Conservation (phyloP, 2,329 filamentous ascomycete species). For the Exophiala sideris region DNA sequence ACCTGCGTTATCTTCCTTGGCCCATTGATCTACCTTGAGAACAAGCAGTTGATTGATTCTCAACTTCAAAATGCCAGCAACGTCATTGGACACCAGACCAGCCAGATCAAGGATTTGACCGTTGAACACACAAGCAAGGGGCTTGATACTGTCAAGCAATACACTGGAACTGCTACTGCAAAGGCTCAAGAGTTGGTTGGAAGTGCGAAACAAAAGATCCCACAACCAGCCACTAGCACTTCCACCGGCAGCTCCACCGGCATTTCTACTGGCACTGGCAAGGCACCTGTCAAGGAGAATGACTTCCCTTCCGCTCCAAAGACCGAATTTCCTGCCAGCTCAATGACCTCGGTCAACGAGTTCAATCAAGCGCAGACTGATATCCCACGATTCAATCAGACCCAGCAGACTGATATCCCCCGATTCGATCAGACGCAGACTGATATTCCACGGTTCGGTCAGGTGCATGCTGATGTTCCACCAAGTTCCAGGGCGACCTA, state of each 20-base stretch:
- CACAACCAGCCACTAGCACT: slow-evolving; percentile 11
- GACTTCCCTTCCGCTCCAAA: slow-evolving; percentile 51
- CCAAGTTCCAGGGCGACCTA: too few species aligned
- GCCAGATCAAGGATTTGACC: slow-evolving; percentile 58
- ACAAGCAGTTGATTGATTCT: slow-evolving; percentile 62
- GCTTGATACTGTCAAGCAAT: slow-evolving; percentile 55
- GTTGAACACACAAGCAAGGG: slow-evolving; percentile 59
- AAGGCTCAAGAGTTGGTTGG: slow-evolving; percentile 56
- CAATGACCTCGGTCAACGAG: not conserved
- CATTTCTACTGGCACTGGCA: not conserved
- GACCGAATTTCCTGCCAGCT: slow-evolving; percentile 31
- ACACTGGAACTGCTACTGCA: slow-evolving; percentile 58
- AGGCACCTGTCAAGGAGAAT: slow-evolving; percentile 42
- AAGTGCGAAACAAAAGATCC: slow-evolving; percentile 34
- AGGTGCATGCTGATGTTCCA: not conserved
- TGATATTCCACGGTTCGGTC: not conserved
- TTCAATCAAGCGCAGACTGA: not conserved
- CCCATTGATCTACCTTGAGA: slow-evolving; percentile 62
- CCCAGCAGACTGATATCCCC: not conserved
- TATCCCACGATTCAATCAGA: not conserved
- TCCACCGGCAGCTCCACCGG: too few species aligned
- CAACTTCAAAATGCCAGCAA: slow-evolving; percentile 55
- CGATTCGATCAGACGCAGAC: not conserved
- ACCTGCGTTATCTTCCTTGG: slow-evolving; percentile 57
- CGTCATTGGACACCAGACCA: slow-evolving; percentile 56